These are phyloP conservation scores for Luzula sylvatica DNA, from an alignment of 176 grass and related monocot genomes.

Conservation along the genomic window DNA sequence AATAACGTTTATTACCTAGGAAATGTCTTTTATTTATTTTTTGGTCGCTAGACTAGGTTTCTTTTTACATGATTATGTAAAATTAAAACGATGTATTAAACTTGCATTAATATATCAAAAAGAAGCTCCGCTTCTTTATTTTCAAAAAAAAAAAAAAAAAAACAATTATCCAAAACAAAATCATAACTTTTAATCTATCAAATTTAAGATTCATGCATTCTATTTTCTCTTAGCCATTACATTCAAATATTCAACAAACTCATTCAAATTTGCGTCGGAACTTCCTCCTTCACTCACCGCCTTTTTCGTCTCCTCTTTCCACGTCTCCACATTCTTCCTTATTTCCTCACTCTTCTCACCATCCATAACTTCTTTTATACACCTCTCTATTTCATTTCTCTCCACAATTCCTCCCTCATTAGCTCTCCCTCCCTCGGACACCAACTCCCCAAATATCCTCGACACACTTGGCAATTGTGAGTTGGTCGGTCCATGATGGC, in stretches of 20 bases:
- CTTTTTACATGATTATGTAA: too few species aligned
- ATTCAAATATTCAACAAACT: slow-evolving; percentile 1
- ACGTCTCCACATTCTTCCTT: not conserved
- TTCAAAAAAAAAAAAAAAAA: too few species aligned
- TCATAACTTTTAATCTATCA: too few species aligned
- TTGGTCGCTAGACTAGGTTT: too few species aligned
- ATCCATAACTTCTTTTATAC: slow-evolving; percentile 7
- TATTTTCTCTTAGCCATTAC: too few species aligned
- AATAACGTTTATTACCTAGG: too few species aligned
- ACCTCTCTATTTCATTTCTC: not conserved
- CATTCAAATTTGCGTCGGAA: not conserved
- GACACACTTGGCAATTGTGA: slow-evolving; percentile 2
- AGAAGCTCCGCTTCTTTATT: too few species aligned
- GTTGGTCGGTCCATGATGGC: slow-evolving; percentile 2
- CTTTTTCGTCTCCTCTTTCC: not conserved
- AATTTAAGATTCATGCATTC: too few species aligned
- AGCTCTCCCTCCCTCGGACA: not conserved
- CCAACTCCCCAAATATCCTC: slow-evolving; percentile 8
- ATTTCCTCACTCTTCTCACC: not conserved
- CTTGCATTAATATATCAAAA: too few species aligned
- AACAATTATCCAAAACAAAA: too few species aligned
- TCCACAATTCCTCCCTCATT: not conserved
- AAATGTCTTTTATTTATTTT: too few species aligned
- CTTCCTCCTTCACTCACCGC: not conserved
- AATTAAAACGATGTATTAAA: too few species aligned